Conservation (phyloP, 2,329 filamentous ascomycete genomes). For the Sclerotinia borealis region DNA sequence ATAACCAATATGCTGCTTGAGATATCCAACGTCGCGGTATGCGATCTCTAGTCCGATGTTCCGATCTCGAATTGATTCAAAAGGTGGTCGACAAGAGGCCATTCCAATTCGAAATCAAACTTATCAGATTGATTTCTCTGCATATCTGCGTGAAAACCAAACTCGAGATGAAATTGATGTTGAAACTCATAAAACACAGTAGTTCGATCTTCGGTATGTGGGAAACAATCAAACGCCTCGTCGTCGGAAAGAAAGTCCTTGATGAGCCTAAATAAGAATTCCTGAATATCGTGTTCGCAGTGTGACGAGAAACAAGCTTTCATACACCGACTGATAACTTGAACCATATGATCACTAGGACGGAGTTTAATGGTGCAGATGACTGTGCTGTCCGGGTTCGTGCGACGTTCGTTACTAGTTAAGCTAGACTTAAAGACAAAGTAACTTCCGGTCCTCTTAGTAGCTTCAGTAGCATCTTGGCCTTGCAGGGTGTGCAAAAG, state of each 20-base stretch:
- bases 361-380: slow-evolving; percentile 22
- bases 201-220: slow-evolving; percentile 9
- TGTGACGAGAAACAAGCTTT: slow-evolving; percentile 18
- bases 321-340: slow-evolving; percentile 19
- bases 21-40: slow-evolving; percentile 5
- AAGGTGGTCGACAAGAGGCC: background rate
- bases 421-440: slow-evolving; percentile 24
- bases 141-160: slow-evolving; percentile 16
- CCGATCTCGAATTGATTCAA: background rate
- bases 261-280: slow-evolving; percentile 25
- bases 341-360: slow-evolving; percentile 12
- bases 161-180: slow-evolving; percentile 24
- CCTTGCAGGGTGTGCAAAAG: background rate
- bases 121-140: background rate
- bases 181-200: slow-evolving; percentile 21
- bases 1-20: background rate
- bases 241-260: slow-evolving; percentile 18
- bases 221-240: slow-evolving; percentile 13
- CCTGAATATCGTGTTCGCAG: slow-evolving; percentile 11
- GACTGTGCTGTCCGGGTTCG: slow-evolving; percentile 19
- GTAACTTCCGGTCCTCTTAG: slow-evolving; percentile 24
- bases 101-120: slow-evolving; percentile 8
- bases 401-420: slow-evolving; percentile 7
- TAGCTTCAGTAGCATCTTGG: slow-evolving; percentile 10
- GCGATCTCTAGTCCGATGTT: background rate